Evolutionary conservation across 2,329 filamentous ascomycete genomes (phyloP).

Genomic region (Talaromyces rugulosus): DNA sequence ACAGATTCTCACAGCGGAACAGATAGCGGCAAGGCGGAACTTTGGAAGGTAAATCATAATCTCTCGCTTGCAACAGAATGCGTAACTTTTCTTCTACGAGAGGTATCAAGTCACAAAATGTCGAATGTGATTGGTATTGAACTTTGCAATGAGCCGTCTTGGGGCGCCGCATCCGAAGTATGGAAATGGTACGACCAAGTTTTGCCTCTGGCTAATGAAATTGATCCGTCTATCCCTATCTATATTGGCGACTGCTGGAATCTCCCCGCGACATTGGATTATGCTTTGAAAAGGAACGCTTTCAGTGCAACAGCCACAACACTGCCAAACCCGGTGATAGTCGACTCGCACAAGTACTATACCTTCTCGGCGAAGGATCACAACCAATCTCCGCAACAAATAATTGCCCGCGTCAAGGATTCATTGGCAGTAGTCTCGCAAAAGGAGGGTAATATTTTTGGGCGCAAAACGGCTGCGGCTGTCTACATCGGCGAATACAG

Average conservation of each 20-base stretch:
- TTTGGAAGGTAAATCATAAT: conserved; percentile 46
- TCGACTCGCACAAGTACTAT: conserved; percentile 60
- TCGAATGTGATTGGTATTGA: conserved; percentile 53
- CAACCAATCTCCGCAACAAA: conserved; percentile 48
- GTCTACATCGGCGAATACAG: conserved; percentile 57
- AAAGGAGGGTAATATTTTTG: conserved; percentile 45
- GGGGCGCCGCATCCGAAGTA: conserved; percentile 46
- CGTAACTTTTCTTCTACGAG: conserved; percentile 48
- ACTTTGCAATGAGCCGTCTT: conserved; percentile 54
- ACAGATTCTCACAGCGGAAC: conserved; percentile 54
- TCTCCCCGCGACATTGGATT: conserved; percentile 42
- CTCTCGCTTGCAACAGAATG: conserved; percentile 46
- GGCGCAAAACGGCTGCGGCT: conserved; percentile 47
- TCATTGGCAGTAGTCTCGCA: conserved; percentile 46
- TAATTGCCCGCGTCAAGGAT: conserved; percentile 42
- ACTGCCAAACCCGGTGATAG: conserved; percentile 44
- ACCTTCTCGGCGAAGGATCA: conserved; percentile 54
- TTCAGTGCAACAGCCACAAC: conserved; percentile 13
- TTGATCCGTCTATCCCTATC: conserved; percentile 51
- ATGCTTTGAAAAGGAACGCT: conserved; percentile 40
- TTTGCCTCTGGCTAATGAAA: conserved; percentile 41
- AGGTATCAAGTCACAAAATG: conserved; percentile 38
- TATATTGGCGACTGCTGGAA: conserved; percentile 59
- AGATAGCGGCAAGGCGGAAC: conserved; percentile 46
- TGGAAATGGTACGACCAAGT: conserved; percentile 55